Evolutionary conservation across 2,329 filamentous ascomycete species (phyloP).

Genomic region (Phaeosphaeria sp.): DNA sequence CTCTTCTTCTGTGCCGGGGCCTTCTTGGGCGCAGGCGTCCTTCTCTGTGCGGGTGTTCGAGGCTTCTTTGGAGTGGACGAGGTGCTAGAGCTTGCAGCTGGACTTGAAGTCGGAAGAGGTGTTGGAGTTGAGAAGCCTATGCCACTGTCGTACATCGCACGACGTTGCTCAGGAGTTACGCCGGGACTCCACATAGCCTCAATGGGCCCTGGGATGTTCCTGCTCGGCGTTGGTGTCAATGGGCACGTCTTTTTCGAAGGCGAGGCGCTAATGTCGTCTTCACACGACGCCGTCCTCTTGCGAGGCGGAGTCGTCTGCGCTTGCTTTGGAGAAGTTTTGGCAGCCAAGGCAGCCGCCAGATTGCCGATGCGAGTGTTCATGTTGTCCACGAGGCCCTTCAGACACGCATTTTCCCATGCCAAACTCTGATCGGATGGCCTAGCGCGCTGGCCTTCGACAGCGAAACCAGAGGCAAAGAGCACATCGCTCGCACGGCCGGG

Average conservation of each 20-base stretch:
- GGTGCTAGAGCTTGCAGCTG: conserved; percentile 2
- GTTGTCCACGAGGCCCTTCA: conserved; percentile 7
- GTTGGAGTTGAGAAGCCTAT: neutral
- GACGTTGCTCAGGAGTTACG: neutral
- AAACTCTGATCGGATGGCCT: neutral
- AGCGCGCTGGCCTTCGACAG: neutral
- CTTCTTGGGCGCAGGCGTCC: conserved; percentile 4
- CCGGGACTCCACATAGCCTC: conserved; percentile 14
- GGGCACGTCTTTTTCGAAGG: neutral
- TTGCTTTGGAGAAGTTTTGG: neutral
- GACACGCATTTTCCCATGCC: conserved; percentile 5
- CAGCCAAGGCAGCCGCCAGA: neutral
- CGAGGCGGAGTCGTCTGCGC: neutral
- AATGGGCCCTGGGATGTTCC: neutral
- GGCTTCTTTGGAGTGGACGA: neutral
- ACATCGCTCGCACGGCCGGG: neutral
- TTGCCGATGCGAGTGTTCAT: neutral
- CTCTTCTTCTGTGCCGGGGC: no score
- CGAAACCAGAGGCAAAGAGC: neutral
- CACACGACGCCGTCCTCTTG: neutral
- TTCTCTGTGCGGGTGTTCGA: neutral
- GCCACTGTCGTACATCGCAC: neutral
- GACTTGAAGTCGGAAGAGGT: conserved; percentile 6
- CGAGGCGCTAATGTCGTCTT: neutral
- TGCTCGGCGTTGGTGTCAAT: neutral